These are phyloP conservation scores for Guadua angustifolia DNA, from an alignment of 176 grass and related monocot species.

Conservation along the genomic window DNA sequence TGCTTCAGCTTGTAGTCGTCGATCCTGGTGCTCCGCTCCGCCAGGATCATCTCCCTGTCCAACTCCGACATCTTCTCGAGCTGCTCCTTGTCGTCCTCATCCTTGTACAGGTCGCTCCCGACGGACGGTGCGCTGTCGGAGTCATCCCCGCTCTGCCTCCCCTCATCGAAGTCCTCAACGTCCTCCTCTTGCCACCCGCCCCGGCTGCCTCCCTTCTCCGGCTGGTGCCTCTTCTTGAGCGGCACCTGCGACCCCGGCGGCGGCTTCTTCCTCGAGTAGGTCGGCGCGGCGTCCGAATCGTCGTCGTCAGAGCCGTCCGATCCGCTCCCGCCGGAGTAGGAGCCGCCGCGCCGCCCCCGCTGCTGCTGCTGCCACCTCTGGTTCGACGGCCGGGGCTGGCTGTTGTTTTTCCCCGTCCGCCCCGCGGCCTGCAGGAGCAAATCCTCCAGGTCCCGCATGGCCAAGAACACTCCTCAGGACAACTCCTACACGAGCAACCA, in stretches of 20 bases:
- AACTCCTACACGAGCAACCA: slow-evolving; percentile 10
- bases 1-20: slow-evolving; percentile 82
- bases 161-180: slow-evolving; percentile 51
- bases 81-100: slow-evolving; percentile 83
- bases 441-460: slow-evolving; percentile 66
- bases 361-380: slow-evolving; percentile 47
- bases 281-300: slow-evolving; percentile 54
- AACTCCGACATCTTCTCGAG: slow-evolving; percentile 77
- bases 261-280: slow-evolving; percentile 53
- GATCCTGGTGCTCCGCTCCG: slow-evolving; percentile 56
- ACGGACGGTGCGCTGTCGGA: slow-evolving; percentile 79
- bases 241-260: slow-evolving; percentile 68
- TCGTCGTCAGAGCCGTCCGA: slow-evolving; percentile 66
- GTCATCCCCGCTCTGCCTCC: slow-evolving; percentile 51
- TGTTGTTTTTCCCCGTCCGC: slow-evolving; percentile 47
- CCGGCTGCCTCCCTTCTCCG: slow-evolving; percentile 42
- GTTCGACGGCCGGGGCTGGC: slow-evolving; percentile 43
- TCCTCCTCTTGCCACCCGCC: slow-evolving; percentile 42
- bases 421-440: slow-evolving; percentile 87
- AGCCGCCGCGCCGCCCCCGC: slow-evolving; percentile 25
- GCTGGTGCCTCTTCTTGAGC: slow-evolving; percentile 83
- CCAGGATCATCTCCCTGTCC: slow-evolving; percentile 77
- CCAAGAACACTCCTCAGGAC: background rate
- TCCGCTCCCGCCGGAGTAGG: slow-evolving; percentile 61
- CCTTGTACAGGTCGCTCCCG: slow-evolving; percentile 92